These are phyloP conservation scores for Actinomortierella ambigua DNA, from an alignment of 371 early-diverging fungal species.

Conservation along the genomic window DNA sequence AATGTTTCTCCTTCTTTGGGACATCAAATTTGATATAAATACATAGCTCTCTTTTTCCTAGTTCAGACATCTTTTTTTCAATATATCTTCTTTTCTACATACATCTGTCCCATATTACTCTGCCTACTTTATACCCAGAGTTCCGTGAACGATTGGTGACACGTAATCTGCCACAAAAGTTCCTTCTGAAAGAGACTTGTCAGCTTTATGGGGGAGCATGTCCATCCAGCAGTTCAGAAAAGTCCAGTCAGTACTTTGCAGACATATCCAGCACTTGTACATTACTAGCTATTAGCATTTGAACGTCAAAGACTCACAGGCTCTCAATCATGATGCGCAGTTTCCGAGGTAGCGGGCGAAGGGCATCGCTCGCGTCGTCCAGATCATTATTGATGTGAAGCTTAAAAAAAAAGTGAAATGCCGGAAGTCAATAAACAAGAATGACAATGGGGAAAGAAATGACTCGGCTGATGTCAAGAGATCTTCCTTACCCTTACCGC, in stretches of 20 bases:
- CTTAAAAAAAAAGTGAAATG: constrained; percentile 5
- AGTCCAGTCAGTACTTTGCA: background rate
- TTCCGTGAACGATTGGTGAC: too few species aligned
- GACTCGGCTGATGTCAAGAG: constrained; percentile 13
- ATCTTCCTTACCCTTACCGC: constrained; percentile 16
- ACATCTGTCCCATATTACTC: too few species aligned
- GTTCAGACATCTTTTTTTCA: too few species aligned
- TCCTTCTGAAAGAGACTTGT: too few species aligned
- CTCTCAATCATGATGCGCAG: constrained; percentile 8
- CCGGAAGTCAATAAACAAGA: constrained; percentile 5
- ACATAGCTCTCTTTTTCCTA: too few species aligned
- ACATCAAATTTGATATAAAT: too few species aligned
- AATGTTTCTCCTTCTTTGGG: too few species aligned
- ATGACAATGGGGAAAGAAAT: constrained; percentile 8
- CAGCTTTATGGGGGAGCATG: too few species aligned
- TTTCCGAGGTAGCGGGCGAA: constrained; percentile 4
- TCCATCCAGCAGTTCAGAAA: too few species aligned
- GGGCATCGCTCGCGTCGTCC: constrained; percentile 10
- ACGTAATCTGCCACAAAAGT: too few species aligned
- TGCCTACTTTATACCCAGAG: too few species aligned
- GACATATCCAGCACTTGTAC: constrained; percentile 1
- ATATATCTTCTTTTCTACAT: too few species aligned
- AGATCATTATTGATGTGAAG: constrained; percentile 9
- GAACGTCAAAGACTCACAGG: constrained; percentile 1
- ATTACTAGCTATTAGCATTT: background rate